Evolutionary conservation across 805 yeast species (phyloP), one percentile per base, ranked within the genome.

Genomic region (Metschnikowia cubensis): DNA sequence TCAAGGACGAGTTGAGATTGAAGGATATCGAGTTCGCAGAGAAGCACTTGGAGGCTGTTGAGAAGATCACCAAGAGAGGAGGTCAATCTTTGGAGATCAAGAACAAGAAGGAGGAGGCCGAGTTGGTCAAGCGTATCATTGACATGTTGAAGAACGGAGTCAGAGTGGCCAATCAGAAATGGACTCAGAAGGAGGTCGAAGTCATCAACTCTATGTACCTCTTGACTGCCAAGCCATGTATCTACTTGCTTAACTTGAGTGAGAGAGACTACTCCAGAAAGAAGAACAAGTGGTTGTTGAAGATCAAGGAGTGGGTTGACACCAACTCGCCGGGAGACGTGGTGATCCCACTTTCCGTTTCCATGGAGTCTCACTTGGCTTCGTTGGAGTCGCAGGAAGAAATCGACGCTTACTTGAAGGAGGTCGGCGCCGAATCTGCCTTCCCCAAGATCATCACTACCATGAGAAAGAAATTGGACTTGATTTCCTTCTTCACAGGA

Each of bases 11-110:
- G 77, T 82, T 94, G 71, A 85, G 97, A 75, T 80, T 92, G 68
- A 94, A 94, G 76, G 99, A 94, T 73, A 90, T 94, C 60, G 99
- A 94, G 74, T 94, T 94, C 65, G 86, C 91, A 58, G 83, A 83
- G 64, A 91, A 89, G 77, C 77, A 84, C 68, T 81, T 79, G 66
- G 96, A 80, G 76, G 84, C 80, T 64, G 80, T 83, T 58, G 89
- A 82, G 68, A 88, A 84, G 77, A 80, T 84, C 70, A 85, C 87
- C 69, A 85, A 75, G 75, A 85, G 88, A 76, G 96, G 94, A 66
- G 96, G 89, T 54, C 96, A 87, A 70, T 81, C 89, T 35, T 75
- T 91, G 66, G 97, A 92, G 71, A 87, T 85, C 56, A 91, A 92
- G 75, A 84, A 83, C 66, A 85, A 87, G 78, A 87, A 85, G 75